Base-by-base conservation (phyloP, 2,329 filamentous ascomycete genomes). In the Biscogniauxia marginata region DNA sequence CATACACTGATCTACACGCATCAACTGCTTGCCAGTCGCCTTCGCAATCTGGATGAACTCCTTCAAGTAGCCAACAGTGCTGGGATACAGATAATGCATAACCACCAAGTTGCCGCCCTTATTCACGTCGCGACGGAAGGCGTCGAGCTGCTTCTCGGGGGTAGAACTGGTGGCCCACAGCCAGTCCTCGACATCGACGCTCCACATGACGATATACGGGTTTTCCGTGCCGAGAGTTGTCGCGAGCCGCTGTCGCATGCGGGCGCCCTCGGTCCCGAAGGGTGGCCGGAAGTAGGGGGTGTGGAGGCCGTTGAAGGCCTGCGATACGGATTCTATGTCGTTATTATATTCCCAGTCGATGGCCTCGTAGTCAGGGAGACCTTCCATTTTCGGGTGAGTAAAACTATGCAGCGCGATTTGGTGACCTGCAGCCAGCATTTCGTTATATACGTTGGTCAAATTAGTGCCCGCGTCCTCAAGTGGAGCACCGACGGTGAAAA, bases 121-220 rank as follows among this genome's bases (percentile, higher is more conserved):
- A 22, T 76, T 75, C 2, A 89, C 78, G 66, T 87, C 84, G 3
- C 82, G 77, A 67, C 83, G 78, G 72, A 90, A 89, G 13, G 85
- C 84, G 3, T 83, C 82, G 13, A 88, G 73, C 72, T 89, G 87
- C 65, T 85, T 84, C 73, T 88, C 82, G 0, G 86, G 86, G 3
- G 85, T 88, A 46, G 73, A 65, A 0, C 77, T 80, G 66, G 80
- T 73, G 1, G 84, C 86, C 84, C 85, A 90, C 21, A 87, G 65
- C 84, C 85, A 89, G 68, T 90, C 87, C 74, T 89, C 84, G 24
- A 89, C 83, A 65, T 90, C 86, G 46, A 90, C 83, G 65, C 80
- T 85, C 87, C 86, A 89, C 69, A 84, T 84, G 50, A 88, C 80
- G 44, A 89, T 81, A 61, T 82, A 81, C 1, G 84, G 79, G 13